Evolutionary conservation across 169 alveolate genomes (phyloP), one percentile per base, ranked within the genome.

Genomic region (Cryptosporidium felis): DNA sequence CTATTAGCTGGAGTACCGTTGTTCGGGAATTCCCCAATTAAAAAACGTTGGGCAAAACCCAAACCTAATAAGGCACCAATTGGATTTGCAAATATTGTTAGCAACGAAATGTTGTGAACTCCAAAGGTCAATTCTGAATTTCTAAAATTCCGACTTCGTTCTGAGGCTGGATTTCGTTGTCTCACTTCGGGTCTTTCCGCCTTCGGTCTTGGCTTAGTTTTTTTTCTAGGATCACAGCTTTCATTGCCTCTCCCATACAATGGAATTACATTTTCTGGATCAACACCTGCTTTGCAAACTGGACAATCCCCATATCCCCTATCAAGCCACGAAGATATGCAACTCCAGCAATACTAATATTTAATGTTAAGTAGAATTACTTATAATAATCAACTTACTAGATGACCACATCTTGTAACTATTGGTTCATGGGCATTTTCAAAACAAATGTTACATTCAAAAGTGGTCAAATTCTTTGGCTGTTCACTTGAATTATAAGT

Each of bases 351-450:
- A 60, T 91, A 91, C 85, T 74, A 34, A 5, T 38, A 34, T 12
- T 3, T 9, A 16, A 34, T 61, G 21, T 16, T 45, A 41, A n/a
- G 12, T 80, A 82, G 81, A 91, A 90, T 62, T 46, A 93, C n/a
- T n/a, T 3, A 6, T 49, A 0, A 21, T 14, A n/a, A 34, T 34
- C 3, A 74, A 74, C 85, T 74, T 74, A 74, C 85, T 88, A 97
- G 92, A 89, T 97, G 99, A 23, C 99, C 99, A 89, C 99, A 97
- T 41, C 94, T 91, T 10, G 99, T 96, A 18, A 97, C 97, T 6
- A 97, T 97, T 3, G 99, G 99, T 53, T 97, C 99, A 44, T 93
- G 92, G 21, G 98, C 99, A 34, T 95, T 94, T 49, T 97, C 99
- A 89, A 97, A 94, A 79, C 99, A 97, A 18, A 97, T 96, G 79